Evolutionary conservation across 2,329 filamentous ascomycete species (phyloP), one percentile per base, ranked within the genome.

Genomic region (Nemania bipapillata): DNA sequence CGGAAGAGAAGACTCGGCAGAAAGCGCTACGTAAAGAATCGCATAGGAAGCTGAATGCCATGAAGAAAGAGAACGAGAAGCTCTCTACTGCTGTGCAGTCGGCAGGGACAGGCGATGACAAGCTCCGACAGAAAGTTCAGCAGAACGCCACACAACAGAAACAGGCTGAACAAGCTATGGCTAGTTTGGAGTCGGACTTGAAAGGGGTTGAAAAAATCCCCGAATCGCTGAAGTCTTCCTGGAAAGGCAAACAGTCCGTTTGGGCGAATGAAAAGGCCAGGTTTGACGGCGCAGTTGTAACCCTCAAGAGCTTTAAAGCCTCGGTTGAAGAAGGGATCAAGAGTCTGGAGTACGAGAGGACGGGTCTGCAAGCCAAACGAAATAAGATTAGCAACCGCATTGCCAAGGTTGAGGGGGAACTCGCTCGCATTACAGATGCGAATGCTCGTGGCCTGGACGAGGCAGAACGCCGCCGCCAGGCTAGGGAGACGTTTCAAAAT

Each of bases 61-160:
- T 92, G 73, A 90, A 87, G 75, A 92, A 90, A 79, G 92, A 95
- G 74, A 91, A 92, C 70, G 91, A 94, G 74, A 86, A 86, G 57
- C 84, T 92, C 42, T 86, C 87, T 68, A 85, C 85, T 67, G 89
- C 90, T 71, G 87, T 93, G 53, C 85, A 89, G 65, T 90, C 90
- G 40, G 86, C 88, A 17, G 91, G 91, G 70, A 90, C 90, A 67
- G 90, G 89, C 73, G 92, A 95, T 79, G 92, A 94, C 76, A 91
- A 92, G 77, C 86, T 91, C 74, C 86, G 88, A 72, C 90, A 93
- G 77, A 92, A 93, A 78, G 88, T 92, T 53, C 86, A 90, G 70
- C 92, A 94, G 79, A 90, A 92, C 77, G 89, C 87, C 65, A 91
- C 91, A 64, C 91, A 92, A 77, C 91, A 91, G 79, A 88, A 89